phyloP scores from a whole-genome alignment of 129 eudicot genomes.

The Silybum marianum region DNA sequence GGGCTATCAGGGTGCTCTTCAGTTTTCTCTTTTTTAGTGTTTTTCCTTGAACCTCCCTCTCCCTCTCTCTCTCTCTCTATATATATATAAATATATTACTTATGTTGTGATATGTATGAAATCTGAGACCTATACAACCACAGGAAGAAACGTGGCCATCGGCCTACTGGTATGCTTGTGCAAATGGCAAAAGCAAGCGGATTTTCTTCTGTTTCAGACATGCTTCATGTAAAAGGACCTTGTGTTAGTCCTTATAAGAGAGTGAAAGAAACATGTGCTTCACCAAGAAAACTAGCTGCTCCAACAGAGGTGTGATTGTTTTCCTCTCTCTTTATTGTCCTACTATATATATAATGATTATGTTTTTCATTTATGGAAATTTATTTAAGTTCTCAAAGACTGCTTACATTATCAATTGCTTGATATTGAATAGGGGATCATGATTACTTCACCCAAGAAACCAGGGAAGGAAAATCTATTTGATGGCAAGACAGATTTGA shows the following conservation, averaged over 20 bases:
- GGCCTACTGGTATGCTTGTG: conserved; percentile 71
- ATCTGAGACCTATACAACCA: conserved; percentile 11
- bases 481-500: conserved; percentile 48
- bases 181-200: conserved; percentile 77
- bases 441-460: conserved; percentile 50
- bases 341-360: neutral
- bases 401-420: neutral
- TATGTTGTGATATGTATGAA: neutral
- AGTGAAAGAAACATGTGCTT: conserved; percentile 37
- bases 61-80: no score
- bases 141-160: conserved; percentile 85
- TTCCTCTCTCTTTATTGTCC: neutral
- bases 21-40: no score
- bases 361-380: neutral
- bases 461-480: conserved; percentile 68
- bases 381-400: neutral
- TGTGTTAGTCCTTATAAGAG: conserved; percentile 32
- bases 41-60: no score
- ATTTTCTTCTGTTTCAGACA: conserved; percentile 81
- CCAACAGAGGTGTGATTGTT: conserved; percentile 39
- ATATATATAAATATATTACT: no score
- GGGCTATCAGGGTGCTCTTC: no score
- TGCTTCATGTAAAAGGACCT: conserved; percentile 63
- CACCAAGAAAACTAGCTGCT: conserved; percentile 41
- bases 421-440: conserved; percentile 37